Percentiles rank a stretch among this genome's conserved stretches.
Evolutionary conservation across 805 yeast genomes (phyloP).

Genomic region (Teunomyces gatunensis): DNA sequence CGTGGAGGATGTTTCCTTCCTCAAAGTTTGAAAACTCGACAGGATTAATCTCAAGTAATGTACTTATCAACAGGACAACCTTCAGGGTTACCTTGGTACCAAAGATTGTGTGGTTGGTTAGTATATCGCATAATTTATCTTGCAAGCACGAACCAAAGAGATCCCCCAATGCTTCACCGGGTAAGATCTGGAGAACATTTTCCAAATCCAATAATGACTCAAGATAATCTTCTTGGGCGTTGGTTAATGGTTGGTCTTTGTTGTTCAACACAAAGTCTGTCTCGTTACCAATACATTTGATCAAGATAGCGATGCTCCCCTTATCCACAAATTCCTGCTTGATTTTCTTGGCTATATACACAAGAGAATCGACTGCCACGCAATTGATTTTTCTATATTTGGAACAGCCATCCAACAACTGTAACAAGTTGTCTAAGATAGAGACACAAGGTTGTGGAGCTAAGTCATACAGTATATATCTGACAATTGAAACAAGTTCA

Average conservation of each 20-base stretch:
- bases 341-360: too few species aligned
- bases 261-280: background rate
- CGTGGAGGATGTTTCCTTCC: background rate
- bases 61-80: background rate
- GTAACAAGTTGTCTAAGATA: background rate
- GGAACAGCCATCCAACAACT: background rate
- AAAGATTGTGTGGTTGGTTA: background rate
- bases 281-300: background rate
- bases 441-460: background rate
- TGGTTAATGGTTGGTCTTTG: background rate
- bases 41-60: background rate
- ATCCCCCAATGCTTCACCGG: background rate
- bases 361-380: background rate
- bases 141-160: background rate
- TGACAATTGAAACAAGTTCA: background rate
- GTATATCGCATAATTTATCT: background rate
- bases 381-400: background rate
- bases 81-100: background rate
- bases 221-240: background rate
- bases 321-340: too few species aligned
- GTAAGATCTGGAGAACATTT: background rate
- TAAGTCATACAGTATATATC: background rate
- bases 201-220: background rate
- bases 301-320: background rate
- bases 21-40: background rate